Conservation (phyloP, 345 rosid species). For the Citrus maxima region DNA sequence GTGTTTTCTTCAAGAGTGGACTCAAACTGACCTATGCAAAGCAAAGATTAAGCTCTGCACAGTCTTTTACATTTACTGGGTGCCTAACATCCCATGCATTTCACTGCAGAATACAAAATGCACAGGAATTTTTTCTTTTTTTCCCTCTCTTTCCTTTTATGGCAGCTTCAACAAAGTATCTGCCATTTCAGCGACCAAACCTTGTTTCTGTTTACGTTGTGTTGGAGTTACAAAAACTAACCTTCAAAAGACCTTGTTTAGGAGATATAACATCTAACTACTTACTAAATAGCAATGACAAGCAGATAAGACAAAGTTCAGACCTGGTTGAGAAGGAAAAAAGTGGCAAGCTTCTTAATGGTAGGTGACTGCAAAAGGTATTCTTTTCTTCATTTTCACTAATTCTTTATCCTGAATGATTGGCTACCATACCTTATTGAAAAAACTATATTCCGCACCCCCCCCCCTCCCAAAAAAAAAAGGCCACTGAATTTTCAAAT, state of each 20-base stretch:
- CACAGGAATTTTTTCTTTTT: too few relatives aligned
- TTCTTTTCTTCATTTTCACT: neutral
- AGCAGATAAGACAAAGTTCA: neutral
- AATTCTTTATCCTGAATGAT: neutral
- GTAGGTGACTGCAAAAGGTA: neutral
- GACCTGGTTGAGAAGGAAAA: neutral
- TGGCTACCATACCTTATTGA: neutral
- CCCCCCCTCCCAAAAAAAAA: too few relatives aligned
- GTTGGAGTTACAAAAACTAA: neutral
- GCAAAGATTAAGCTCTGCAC: neutral
- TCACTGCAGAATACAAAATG: neutral
- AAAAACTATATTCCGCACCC: neutral
- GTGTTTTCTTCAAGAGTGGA: neutral
- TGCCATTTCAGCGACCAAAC: neutral
- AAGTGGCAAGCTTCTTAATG: neutral
- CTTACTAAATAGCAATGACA: neutral
- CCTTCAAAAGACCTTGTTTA: neutral
- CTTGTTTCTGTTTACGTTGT: neutral
- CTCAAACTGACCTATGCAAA: neutral
- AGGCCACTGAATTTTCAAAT: neutral
- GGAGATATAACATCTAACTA: neutral
- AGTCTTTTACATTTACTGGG: neutral
- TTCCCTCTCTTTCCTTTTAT: neutral
- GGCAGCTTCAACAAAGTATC: neutral
- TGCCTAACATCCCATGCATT: neutral